Conservation (phyloP, 495 filamentous ascomycete genomes). For the Penicillium bialowiezense region DNA sequence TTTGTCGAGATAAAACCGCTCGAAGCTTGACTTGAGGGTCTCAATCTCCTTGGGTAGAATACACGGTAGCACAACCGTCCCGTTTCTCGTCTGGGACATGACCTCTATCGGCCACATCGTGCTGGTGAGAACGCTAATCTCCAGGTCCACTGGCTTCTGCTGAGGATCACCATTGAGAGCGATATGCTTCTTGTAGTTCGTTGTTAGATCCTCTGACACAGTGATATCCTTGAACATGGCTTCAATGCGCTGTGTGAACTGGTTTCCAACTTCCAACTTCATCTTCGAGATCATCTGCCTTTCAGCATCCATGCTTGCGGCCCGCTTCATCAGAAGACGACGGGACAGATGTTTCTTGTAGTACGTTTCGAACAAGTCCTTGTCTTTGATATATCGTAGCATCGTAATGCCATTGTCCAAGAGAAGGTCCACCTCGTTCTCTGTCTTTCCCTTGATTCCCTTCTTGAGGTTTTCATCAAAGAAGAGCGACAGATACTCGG, state of each 20-base stretch:
- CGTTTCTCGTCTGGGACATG: constrained; percentile 63
- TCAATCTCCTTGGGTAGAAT: constrained; percentile 76
- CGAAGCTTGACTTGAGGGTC: constrained; percentile 77
- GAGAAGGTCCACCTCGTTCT: constrained; percentile 79
- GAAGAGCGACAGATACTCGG: constrained; percentile 93
- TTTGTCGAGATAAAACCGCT: constrained; percentile 83
- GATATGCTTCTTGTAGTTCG: constrained; percentile 70
- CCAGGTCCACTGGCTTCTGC: constrained; percentile 68
- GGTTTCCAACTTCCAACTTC: constrained; percentile 92
- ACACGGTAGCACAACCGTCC: constrained; percentile 50
- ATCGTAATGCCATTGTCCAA: constrained; percentile 89
- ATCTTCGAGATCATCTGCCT: constrained; percentile 94
- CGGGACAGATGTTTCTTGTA: constrained; percentile 96
- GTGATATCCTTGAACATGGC: constrained; percentile 99
- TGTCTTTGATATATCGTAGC: constrained; percentile 81
- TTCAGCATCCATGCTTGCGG: constrained; percentile 84
- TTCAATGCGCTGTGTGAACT: constrained; percentile 89
- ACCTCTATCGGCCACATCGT: constrained; percentile 92
- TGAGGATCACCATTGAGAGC: constrained; percentile 61
- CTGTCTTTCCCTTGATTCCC: constrained; percentile 88
- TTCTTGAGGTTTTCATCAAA: constrained; percentile 96
- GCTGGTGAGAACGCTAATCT: constrained; percentile 80
- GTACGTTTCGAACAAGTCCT: constrained; percentile 95
- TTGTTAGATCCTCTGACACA: constrained; percentile 78
- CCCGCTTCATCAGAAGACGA: constrained; percentile 79